Evolutionary conservation across 331 rosid species (phyloP).

Genomic region (Malus hybrid): DNA sequence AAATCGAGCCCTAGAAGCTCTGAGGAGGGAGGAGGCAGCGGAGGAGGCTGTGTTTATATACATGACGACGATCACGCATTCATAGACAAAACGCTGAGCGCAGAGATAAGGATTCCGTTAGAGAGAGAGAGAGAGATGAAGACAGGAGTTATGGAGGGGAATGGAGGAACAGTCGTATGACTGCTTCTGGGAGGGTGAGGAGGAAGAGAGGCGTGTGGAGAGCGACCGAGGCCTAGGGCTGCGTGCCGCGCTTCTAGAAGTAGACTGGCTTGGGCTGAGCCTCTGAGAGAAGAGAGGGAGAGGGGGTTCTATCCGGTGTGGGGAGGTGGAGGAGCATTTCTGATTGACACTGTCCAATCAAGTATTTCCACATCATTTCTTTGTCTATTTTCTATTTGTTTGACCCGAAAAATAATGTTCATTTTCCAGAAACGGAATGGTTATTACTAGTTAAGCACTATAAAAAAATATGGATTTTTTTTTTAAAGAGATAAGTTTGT

Average conservation of each 20-base stretch:
- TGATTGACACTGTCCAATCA: neutral
- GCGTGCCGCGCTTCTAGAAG: constrained; percentile 35
- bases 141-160: constrained; percentile 8
- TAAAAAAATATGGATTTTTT: too few relatives aligned
- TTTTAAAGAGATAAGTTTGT: too few relatives aligned
- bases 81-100: constrained; percentile 8
- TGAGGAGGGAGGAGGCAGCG: constrained; percentile 55
- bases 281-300: neutral
- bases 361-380: neutral
- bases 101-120: constrained; percentile 2
- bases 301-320: neutral
- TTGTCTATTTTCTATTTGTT: neutral
- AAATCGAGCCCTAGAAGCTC: constrained; percentile 57
- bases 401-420: neutral
- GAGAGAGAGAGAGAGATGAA: neutral
- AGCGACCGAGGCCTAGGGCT: constrained; percentile 30
- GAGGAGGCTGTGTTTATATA: constrained; percentile 38
- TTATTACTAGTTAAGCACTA: too few relatives aligned
- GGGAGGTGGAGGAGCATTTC: neutral
- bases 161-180: constrained; percentile 1
- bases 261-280: neutral
- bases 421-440: neutral
- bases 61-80: constrained; percentile 48
- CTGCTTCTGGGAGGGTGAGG: neutral
- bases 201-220: constrained; percentile 33